Base-by-base conservation (phyloP, 148 eudicot genomes). In the Rhododendron griersonianum region DNA sequence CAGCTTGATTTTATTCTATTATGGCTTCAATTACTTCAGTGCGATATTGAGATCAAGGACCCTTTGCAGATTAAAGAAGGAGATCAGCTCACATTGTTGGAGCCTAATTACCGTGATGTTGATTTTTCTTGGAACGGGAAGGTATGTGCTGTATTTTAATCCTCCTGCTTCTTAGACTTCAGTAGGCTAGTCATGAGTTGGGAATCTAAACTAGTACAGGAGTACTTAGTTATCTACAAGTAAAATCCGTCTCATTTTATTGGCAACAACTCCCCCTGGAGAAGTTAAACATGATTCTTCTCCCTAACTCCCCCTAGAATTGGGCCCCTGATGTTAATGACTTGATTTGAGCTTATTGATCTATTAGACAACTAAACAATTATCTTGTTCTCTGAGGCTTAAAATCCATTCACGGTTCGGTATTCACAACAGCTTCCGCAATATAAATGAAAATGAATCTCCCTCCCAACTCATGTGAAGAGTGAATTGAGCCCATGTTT, bases 91-190 rank as follows among this genome's bases (percentile, higher is more conserved):
- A 93, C 94, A 16, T 65, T 96, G 63, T 84, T 92, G 91, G 98
- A 93, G 61, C 98, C 98, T 88, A 89, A 89, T 90, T 92, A 89
- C 89, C 93, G 88, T 37, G 86, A 73, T 37, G 87, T 93, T 78
- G 87, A 90, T 78, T 91, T 94, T 88, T 91, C 94, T 80, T 96
- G 99, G 99, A 92, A 93, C 78, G 94, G 86, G 69, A 95, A 95
- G 93, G 99, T 96, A 89, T 88, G 88, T 78, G 44, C 57, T 48
- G 5, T 83, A 73, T 76, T 47, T 9, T 78, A 48, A 6, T 16
- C 65, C 30, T 82, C 41, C 25, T 35, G 23, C 18, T 65, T 78
- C 41, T 21, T 18, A 78, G 35, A 45, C 11, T 44, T 61, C 1
- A 48, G n/a, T 61, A 11, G 25, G 33, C 65, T 85, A 71, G 19